phyloP scores from a whole-genome alignment of 1,284 basidiomycete genomes.

The Trichosporon faecale region DNA sequence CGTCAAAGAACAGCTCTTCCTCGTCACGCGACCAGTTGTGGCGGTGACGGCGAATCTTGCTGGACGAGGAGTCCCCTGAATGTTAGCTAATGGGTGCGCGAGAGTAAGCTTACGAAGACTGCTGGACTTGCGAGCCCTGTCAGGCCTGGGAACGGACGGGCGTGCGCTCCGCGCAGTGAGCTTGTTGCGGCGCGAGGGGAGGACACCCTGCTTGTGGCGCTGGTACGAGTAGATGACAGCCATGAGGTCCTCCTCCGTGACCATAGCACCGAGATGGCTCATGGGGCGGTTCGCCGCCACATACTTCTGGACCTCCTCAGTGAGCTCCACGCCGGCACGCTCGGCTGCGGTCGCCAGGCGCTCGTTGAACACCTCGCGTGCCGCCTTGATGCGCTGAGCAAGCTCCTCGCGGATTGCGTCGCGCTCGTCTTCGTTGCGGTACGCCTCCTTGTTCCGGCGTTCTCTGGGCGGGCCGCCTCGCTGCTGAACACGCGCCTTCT shows the following conservation, averaged over 20 bases:
- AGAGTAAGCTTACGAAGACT: background rate
- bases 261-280: constrained; percentile 22
- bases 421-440: constrained; percentile 3
- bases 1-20: constrained; percentile 81
- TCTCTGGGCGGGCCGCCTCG: background rate
- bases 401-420: constrained; percentile 31
- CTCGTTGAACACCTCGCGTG: constrained; percentile 32
- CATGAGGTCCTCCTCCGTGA: constrained; percentile 18
- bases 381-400: constrained; percentile 28
- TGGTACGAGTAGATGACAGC: constrained; percentile 25
- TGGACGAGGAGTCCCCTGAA: background rate
- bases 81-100: background rate
- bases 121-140: background rate
- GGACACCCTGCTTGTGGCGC: constrained; percentile 8
- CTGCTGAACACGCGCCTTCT: background rate
- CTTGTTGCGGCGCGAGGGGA: constrained; percentile 4
- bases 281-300: constrained; percentile 25
- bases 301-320: constrained; percentile 30
- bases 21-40: constrained; percentile 81
- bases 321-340: constrained; percentile 23
- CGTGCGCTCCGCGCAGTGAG: background rate
- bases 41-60: constrained; percentile 48
- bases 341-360: constrained; percentile 29
- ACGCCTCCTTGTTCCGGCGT: background rate
- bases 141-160: background rate